Evolutionary conservation across 139 green algal genomes (phyloP).

Genomic region (Chlorella sp.): DNA sequence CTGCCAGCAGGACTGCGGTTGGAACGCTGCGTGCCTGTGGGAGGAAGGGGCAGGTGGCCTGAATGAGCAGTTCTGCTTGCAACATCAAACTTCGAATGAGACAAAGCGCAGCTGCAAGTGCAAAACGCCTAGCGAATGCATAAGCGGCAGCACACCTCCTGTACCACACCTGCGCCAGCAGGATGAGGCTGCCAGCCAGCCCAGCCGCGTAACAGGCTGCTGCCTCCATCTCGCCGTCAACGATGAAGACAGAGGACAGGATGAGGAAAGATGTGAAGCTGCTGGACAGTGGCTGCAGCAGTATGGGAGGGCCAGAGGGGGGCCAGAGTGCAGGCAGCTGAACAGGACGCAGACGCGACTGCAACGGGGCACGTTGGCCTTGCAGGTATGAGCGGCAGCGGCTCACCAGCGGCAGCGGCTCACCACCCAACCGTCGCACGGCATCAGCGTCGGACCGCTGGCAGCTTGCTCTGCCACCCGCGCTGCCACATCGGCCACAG

Average conservation of each 20-base stretch:
- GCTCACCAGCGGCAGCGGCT: neutral
- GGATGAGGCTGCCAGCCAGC: neutral
- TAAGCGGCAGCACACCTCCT: neutral
- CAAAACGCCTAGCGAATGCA: neutral
- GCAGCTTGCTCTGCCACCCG: neutral
- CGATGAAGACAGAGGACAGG: neutral
- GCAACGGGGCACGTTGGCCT: too few relatives aligned
- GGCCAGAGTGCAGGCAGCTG: neutral
- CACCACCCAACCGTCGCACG: conserved; percentile 22
- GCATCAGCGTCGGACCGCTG: neutral
- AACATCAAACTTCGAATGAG: neutral
- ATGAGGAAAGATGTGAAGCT: conserved; percentile 17
- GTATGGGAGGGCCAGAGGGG: neutral
- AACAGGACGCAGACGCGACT: too few relatives aligned
- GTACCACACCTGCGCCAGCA: conserved; percentile 11
- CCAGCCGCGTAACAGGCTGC: neutral
- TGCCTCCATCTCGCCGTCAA: neutral
- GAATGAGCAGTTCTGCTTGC: too few relatives aligned
- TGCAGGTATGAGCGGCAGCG: neutral
- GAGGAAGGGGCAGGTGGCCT: neutral
- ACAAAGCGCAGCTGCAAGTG: neutral
- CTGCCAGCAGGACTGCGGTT: neutral
- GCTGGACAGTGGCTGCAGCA: conserved; percentile 20
- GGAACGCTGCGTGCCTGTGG: conserved; percentile 42
- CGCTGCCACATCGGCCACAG: neutral